These are phyloP conservation scores for Lactarius tabidus DNA, from an alignment of 768 basidiomycete species.

Conservation along the genomic window DNA sequence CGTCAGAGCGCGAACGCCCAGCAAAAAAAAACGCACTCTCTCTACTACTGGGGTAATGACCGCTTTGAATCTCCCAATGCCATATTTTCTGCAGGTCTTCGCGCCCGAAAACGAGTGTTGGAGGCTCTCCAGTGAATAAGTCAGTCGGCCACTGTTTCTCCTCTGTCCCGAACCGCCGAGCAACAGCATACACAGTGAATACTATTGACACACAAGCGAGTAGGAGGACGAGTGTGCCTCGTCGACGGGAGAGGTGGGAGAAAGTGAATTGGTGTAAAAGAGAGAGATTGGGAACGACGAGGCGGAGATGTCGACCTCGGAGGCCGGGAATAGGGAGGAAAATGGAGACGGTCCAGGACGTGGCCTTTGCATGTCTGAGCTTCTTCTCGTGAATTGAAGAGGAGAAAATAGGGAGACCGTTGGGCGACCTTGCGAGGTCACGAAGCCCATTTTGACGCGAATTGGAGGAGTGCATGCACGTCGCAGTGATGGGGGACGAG, in stretches of 20 bases:
- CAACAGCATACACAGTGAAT: constrained; percentile 57
- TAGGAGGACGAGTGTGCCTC: constrained; percentile 51
- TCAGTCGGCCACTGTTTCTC: constrained; percentile 58
- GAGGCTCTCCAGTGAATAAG: constrained; percentile 50
- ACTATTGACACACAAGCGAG: constrained; percentile 43
- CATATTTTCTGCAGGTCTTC: constrained; percentile 88
- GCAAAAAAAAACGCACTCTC: constrained; percentile 52
- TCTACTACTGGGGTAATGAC: constrained; percentile 86
- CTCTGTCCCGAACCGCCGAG: constrained; percentile 56
- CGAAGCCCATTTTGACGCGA: constrained; percentile 45
- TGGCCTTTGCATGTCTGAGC: constrained; percentile 40
- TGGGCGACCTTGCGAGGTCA: constrained; percentile 41
- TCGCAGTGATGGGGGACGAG: not conserved
- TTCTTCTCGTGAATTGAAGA: constrained; percentile 66
- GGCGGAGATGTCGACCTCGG: constrained; percentile 49
- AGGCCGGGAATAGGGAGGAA: constrained; percentile 59
- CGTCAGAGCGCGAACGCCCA: constrained; percentile 5
- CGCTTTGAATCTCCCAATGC: constrained; percentile 92
- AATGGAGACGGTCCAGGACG: constrained; percentile 57
- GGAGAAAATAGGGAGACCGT: constrained; percentile 46
- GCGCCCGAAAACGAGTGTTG: constrained; percentile 70
- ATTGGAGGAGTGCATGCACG: constrained; percentile 43
- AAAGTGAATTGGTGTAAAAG: constrained; percentile 55
- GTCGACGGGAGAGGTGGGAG: constrained; percentile 54
- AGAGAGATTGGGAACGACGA: constrained; percentile 57